Conservation (phyloP, 2,329 filamentous ascomycete species). For the Xylaria sp. region DNA sequence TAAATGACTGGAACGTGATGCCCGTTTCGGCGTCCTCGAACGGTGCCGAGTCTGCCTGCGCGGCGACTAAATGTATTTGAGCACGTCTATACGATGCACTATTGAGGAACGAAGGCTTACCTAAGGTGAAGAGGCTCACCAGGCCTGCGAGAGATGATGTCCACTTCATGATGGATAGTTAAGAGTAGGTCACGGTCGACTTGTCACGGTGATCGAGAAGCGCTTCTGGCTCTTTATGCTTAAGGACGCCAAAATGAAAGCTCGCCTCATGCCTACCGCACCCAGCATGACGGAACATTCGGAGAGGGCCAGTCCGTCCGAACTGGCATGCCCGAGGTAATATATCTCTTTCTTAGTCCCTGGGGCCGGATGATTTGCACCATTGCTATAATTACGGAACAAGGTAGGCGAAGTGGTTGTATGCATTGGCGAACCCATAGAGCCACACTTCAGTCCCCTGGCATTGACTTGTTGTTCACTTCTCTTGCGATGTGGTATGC, state of each 20-base stretch:
- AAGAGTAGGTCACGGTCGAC: not conserved
- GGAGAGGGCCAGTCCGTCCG: slow-evolving; percentile 14
- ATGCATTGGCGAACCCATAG: slow-evolving; percentile 2
- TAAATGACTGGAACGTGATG: slow-evolving; percentile 57
- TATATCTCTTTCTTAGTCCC: slow-evolving; percentile 21
- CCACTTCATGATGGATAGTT: slow-evolving; percentile 49
- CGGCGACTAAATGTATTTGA: slow-evolving; percentile 39
- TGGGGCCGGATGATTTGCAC: slow-evolving; percentile 23
- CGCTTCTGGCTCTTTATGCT: slow-evolving; percentile 22
- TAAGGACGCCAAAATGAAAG: not conserved
- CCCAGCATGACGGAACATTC: not conserved
- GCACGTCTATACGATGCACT: not conserved
- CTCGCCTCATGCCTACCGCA: not conserved
- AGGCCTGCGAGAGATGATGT: slow-evolving; percentile 42
- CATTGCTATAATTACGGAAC: slow-evolving; percentile 15
- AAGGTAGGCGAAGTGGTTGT: slow-evolving; percentile 4
- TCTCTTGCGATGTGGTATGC: not conserved
- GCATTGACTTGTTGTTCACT: slow-evolving; percentile 4
- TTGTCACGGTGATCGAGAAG: slow-evolving; percentile 7
- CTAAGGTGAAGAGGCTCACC: slow-evolving; percentile 47
- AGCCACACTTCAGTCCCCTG: slow-evolving; percentile 14
- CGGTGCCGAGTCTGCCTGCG: slow-evolving; percentile 50
- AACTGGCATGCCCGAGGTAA: slow-evolving; percentile 22
- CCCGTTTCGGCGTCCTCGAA: slow-evolving; percentile 53
- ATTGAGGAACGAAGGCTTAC: slow-evolving; percentile 41